Evolutionary conservation across 257 asterid species (phyloP).

Genomic region (Salvia hispanica): DNA sequence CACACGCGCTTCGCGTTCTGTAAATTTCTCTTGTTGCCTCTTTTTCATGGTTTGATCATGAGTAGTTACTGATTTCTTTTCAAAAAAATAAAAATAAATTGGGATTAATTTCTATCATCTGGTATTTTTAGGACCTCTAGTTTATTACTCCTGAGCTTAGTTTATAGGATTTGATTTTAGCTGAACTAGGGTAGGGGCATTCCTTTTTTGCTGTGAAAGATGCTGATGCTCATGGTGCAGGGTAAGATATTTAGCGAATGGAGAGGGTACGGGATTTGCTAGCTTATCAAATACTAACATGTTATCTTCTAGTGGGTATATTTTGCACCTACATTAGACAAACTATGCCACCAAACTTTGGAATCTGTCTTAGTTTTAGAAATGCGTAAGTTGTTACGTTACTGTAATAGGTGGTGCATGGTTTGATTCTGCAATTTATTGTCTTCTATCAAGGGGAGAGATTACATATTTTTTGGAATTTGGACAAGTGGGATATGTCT

Average conservation of each 20-base stretch:
- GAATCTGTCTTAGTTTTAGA: not conserved
- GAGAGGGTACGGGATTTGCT: constrained; percentile 1
- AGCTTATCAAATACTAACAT: not conserved
- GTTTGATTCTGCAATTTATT: constrained; percentile 25
- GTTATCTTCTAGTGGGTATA: not conserved
- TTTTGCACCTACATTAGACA: constrained; percentile 15
- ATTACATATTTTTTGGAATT: not conserved
- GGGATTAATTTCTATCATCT: constrained; percentile 23
- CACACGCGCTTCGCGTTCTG: not conserved
- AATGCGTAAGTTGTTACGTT: not conserved
- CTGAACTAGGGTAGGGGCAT: constrained; percentile 16
- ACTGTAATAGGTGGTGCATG: constrained; percentile 19
- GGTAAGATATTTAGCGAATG: constrained; percentile 18
- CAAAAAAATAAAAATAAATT: not conserved
- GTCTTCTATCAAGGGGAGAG: constrained; percentile 21
- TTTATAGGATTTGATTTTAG: constrained; percentile 18
- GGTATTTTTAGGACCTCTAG: constrained; percentile 9
- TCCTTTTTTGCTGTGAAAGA: not conserved
- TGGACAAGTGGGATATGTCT: not conserved
- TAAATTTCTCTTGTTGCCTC: constrained; percentile 14
- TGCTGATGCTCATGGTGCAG: constrained; percentile 20
- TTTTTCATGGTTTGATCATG: constrained; percentile 18
- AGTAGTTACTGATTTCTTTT: constrained; percentile 13
- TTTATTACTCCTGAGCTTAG: constrained; percentile 3
- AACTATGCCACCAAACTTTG: constrained; percentile 15